Conservation (phyloP, 2,329 filamentous ascomycete species). For the Verticillium albo-atrum region DNA sequence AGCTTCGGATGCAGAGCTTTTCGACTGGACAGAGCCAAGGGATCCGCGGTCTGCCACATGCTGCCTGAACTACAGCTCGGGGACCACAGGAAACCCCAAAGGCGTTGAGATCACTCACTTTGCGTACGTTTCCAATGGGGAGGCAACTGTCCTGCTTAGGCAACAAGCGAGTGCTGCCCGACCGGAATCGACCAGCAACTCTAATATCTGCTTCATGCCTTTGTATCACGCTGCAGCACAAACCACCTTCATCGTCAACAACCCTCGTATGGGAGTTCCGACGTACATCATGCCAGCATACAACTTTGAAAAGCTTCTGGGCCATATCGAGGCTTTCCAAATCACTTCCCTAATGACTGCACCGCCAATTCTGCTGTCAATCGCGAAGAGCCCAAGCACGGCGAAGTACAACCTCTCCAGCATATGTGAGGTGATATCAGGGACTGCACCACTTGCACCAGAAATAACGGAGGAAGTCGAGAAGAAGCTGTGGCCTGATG, state of each 20-base stretch:
- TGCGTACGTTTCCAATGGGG: constrained; percentile 17
- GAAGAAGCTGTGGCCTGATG: neutral
- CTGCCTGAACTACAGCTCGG: neutral
- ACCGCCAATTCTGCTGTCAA: neutral
- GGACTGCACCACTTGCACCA: neutral
- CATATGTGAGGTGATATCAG: neutral
- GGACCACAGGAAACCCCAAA: neutral
- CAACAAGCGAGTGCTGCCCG: neutral
- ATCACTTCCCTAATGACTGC: neutral
- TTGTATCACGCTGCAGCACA: constrained; percentile 63
- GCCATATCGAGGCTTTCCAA: neutral
- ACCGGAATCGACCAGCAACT: too few relatives aligned
- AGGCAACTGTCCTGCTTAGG: constrained; percentile 38
- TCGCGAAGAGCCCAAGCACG: neutral
- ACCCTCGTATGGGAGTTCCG: neutral
- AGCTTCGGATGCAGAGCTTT: constrained; percentile 46
- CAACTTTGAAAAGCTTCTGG: neutral
- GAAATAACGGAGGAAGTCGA: neutral
- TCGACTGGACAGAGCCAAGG: constrained; percentile 21
- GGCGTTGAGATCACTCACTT: constrained; percentile 1
- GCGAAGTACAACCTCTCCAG: neutral
- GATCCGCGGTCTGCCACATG: neutral
- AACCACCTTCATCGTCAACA: neutral
- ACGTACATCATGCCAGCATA: neutral
- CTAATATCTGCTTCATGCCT: constrained; percentile 65